Evolutionary conservation across 192 early-diverging fungal species (phyloP), one percentile per base, ranked within the genome.

Genomic region (Linnemannia hyalina): DNA sequence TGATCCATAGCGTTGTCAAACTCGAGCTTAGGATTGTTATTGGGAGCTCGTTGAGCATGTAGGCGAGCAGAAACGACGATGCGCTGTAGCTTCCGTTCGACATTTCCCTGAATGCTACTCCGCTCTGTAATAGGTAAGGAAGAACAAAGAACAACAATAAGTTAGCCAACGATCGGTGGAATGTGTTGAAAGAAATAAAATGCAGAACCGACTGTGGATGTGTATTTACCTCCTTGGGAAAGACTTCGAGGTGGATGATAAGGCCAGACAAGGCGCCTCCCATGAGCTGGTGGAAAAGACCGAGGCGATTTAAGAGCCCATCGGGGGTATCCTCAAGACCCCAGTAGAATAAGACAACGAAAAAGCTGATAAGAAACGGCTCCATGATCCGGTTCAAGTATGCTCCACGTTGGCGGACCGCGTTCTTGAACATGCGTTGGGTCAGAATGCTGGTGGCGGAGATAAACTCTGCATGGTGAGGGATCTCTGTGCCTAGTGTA

Each of bases 11-110:
- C 1, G 65, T 40, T 4, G 44, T 20, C 11, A 46, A 4, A 20
- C 20, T 18, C n/a, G 73, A 35, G 15, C 41, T 26, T 10, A 81
- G 6, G 13, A 68, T 11, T 32, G 44, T 18, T 26, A 75, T n/a
- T 38, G 80, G 80, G n/a, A 82, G 5, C 54, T 82, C 80, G 55
- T 82, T 82, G 23, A 44, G n/a, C n/a, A 70, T 29, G 52, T 60
- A 82, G 1, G 80, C 69, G 1, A 72, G 8, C 1, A 76, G 23
- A 26, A 82, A 82, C 16, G 80, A 38, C 6, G 80, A 49, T 3
- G 74, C 74, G 23, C 74, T 36, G 32, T 82, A 82, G 11, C 40
- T n/a, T n/a, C 74, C 80, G 36, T 82, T 69, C 18, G 74, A 72
- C 47, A 82, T 76, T 68, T 82, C 80, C 26, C 80, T 42, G 63